Evolutionary conservation across 352 stramenopile species (phyloP).

Genomic region (Globisporangium okanoganense): DNA sequence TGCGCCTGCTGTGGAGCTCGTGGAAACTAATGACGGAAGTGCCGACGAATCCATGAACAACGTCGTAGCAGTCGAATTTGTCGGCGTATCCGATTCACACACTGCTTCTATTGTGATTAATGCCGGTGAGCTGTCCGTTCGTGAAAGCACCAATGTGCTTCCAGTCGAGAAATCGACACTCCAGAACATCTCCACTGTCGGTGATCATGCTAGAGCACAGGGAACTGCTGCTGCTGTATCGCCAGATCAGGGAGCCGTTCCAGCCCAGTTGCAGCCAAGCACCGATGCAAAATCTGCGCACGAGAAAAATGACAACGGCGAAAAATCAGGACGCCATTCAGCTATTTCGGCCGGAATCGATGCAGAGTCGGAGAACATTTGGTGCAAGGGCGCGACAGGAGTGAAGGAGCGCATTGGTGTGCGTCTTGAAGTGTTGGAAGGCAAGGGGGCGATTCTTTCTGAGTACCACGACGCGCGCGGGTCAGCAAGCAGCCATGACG

Average conservation of each 20-base stretch:
- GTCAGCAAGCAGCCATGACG: neutral
- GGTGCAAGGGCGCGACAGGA: slow-evolving; percentile 1
- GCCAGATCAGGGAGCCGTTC: neutral
- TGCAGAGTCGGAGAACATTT: slow-evolving; percentile 12
- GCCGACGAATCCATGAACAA: neutral
- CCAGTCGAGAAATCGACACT: neutral
- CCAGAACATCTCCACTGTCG: neutral
- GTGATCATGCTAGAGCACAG: neutral
- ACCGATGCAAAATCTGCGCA: too few relatives aligned
- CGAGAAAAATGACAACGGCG: slow-evolving; percentile 2
- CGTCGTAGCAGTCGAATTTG: neutral
- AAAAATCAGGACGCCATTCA: neutral
- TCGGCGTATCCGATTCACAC: neutral
- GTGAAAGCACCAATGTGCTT: neutral
- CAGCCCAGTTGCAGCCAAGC: neutral
- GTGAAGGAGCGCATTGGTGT: slow-evolving; percentile 22
- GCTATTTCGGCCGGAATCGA: neutral
- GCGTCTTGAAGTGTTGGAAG: too few relatives aligned
- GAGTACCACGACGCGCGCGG: slow-evolving; percentile 6
- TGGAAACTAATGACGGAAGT: neutral
- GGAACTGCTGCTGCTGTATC: too few relatives aligned
- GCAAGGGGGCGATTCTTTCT: slow-evolving; percentile 5
- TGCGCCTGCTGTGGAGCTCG: neutral
- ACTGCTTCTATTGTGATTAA: neutral
- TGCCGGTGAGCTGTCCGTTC: neutral